Conservation (phyloP, 768 basidiomycete species). For the Termitomyces sp. region DNA sequence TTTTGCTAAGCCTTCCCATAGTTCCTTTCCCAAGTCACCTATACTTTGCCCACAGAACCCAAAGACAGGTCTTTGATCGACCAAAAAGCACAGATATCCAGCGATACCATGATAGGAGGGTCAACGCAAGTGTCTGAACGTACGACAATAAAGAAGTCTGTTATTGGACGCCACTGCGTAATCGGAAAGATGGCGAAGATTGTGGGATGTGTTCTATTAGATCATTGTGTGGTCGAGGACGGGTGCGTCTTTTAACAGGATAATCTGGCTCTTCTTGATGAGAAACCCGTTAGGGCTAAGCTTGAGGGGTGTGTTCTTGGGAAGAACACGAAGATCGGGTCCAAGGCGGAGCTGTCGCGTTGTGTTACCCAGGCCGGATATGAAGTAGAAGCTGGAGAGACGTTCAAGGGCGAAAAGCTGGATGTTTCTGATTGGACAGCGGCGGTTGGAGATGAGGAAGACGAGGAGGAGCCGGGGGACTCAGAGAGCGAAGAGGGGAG, state of each 20-base stretch:
- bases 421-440: slow-evolving; percentile 20
- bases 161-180: slow-evolving; percentile 79
- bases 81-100: slow-evolving; percentile 77
- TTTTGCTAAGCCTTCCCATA: slow-evolving; percentile 17
- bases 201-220: slow-evolving; percentile 76
- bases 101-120: slow-evolving; percentile 76
- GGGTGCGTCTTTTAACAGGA: slow-evolving; percentile 48
- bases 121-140: slow-evolving; percentile 82
- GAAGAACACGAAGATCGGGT: slow-evolving; percentile 67
- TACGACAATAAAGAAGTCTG: slow-evolving; percentile 73
- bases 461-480: not conserved
- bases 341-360: slow-evolving; percentile 61
- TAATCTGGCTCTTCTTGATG: not conserved
- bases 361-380: slow-evolving; percentile 79
- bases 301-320: slow-evolving; percentile 76
- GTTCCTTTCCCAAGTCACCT: slow-evolving; percentile 52
- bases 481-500: not conserved
- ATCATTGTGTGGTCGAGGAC: slow-evolving; percentile 86
- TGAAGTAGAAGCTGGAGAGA: slow-evolving; percentile 52
- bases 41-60: slow-evolving; percentile 53
- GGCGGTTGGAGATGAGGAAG: slow-evolving; percentile 5
- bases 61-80: slow-evolving; percentile 70
- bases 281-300: slow-evolving; percentile 49
- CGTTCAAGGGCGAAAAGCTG: slow-evolving; percentile 17
- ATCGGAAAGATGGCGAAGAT: slow-evolving; percentile 87